These are phyloP conservation scores for Daphne laureola DNA, from an alignment of 441 rosid species.

Conservation along the genomic window DNA sequence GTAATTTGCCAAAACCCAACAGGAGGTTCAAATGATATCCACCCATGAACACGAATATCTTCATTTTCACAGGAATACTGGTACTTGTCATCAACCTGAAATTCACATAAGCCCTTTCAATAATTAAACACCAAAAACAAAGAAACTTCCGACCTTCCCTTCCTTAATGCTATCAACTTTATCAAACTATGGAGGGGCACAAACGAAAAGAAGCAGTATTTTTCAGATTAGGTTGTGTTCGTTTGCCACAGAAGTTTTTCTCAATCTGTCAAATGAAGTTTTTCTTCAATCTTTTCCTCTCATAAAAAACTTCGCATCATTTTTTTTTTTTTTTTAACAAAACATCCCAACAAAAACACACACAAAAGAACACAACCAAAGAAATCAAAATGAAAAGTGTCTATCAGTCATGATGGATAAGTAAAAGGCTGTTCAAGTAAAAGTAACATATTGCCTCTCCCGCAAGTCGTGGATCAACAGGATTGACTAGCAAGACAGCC, in stretches of 20 bases:
- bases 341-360: conserved; percentile 6
- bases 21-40: conserved; percentile 56
- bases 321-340: too few species aligned
- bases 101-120: conserved; percentile 11
- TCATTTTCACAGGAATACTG: conserved; percentile 64
- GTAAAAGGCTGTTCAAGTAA: not conserved
- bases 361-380: not conserved
- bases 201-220: conserved; percentile 3
- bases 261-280: too few species aligned
- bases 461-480: conserved; percentile 50
- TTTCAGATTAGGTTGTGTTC: conserved; percentile 1
- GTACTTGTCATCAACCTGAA: conserved; percentile 70
- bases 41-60: conserved; percentile 65
- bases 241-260: too few species aligned
- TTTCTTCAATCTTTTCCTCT: too few species aligned
- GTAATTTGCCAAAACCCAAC: conserved; percentile 78
- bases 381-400: too few species aligned
- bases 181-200: conserved; percentile 1
- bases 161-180: conserved; percentile 4
- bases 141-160: conserved; percentile 5
- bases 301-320: too few species aligned
- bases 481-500: conserved; percentile 70
- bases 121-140: not conserved
- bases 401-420: not conserved
- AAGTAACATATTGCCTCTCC: conserved; percentile 53